Conservation (phyloP, 805 yeast genomes). For the Yarrowia bubula region DNA sequence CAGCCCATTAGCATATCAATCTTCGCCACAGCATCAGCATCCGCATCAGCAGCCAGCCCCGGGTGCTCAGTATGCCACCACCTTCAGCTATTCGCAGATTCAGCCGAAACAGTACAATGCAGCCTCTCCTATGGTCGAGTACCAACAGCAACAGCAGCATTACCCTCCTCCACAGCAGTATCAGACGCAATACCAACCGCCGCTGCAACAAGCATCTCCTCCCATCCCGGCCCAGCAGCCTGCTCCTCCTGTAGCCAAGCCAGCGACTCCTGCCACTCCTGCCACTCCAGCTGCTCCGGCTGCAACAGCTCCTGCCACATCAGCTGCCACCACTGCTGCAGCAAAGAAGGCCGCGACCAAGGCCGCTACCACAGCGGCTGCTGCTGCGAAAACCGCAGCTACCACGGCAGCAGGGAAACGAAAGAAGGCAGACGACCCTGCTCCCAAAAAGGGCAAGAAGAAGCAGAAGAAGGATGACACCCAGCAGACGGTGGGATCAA, state of each 20-base stretch:
- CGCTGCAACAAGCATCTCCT: not conserved
- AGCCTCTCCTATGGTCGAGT: not conserved
- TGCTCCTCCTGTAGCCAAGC: conserved; percentile 14
- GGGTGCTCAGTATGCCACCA: conserved; percentile 22
- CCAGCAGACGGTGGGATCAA: conserved; percentile 15
- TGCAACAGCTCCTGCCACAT: not conserved
- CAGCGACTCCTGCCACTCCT: conserved; percentile 26
- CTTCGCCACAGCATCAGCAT: conserved; percentile 4
- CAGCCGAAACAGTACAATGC: conserved; percentile 2
- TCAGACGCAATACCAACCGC: conserved; percentile 11
- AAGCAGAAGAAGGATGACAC: conserved; percentile 26
- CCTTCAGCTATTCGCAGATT: conserved; percentile 5
- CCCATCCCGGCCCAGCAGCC: not conserved
- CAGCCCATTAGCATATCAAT: conserved; percentile 2
- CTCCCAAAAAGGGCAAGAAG: conserved; percentile 29
- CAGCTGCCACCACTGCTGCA: not conserved
- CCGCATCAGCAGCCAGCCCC: conserved; percentile 21
- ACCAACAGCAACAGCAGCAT: not conserved
- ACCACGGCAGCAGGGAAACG: conserved; percentile 18
- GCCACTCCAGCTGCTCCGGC: conserved; percentile 22
- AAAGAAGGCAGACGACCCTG: conserved; percentile 26
- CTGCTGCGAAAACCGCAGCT: not conserved
- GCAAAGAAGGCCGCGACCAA: not conserved
- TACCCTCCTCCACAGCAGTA: conserved; percentile 6
- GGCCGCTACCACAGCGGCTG: conserved; percentile 29